Conservation (phyloP, 2,329 filamentous ascomycete genomes). For the Trichoderma asperellum region DNA sequence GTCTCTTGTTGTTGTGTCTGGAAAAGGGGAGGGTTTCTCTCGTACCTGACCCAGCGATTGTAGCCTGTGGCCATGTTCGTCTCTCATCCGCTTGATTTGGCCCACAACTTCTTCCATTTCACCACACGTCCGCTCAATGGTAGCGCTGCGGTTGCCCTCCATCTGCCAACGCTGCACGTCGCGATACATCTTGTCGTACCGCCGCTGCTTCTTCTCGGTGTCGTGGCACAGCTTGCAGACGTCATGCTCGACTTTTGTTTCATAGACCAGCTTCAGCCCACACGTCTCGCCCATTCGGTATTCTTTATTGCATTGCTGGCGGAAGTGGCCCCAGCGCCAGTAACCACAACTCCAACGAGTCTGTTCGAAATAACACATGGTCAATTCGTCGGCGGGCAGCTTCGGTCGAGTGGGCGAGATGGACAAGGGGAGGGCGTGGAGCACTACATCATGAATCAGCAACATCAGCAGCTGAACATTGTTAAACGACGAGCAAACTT, state of each 20-base stretch:
- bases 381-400: constrained; percentile 37
- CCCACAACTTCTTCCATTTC: constrained; percentile 69
- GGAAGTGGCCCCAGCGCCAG: constrained; percentile 94
- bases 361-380: constrained; percentile 96
- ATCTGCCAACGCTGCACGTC: constrained; percentile 77
- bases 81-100: constrained; percentile 59
- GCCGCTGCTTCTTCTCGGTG: constrained; percentile 81
- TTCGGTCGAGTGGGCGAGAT: constrained; percentile 26
- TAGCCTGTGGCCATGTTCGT: constrained; percentile 45
- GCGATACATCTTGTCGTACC: constrained; percentile 72
- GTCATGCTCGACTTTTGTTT: constrained; percentile 64
- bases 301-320: constrained; percentile 89
- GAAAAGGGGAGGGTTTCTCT: constrained; percentile 4
- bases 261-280: constrained; percentile 86
- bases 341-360: constrained; percentile 83
- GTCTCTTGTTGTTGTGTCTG: background rate
- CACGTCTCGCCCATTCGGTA: constrained; percentile 96
- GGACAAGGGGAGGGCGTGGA: background rate
- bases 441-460: constrained; percentile 30
- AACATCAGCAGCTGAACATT: constrained; percentile 31
- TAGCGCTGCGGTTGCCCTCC: constrained; percentile 73
- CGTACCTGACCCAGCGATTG: constrained; percentile 42
- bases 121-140: constrained; percentile 70
- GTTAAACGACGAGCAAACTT: constrained; percentile 25
- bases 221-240: constrained; percentile 87